Conservation (phyloP, 2,329 filamentous ascomycete species). For the Myriosclerotinia duriaeana region DNA sequence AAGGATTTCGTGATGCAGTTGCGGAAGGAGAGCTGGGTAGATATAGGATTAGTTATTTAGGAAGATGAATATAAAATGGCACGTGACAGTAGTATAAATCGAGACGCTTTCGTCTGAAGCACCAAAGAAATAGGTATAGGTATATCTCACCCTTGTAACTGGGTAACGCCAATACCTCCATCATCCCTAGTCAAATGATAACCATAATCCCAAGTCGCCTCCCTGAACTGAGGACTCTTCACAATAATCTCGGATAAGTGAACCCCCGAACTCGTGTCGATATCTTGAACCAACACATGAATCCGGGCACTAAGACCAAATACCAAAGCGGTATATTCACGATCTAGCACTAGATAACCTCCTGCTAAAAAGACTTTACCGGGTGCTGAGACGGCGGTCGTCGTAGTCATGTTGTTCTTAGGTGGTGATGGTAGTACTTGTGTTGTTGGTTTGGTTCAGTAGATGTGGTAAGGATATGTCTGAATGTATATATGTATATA, state of each 20-base stretch:
- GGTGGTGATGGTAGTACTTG: not conserved
- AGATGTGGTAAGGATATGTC: no score
- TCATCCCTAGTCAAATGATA: constrained; percentile 68
- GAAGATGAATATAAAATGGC: not conserved
- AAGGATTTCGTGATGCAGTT: constrained; percentile 63
- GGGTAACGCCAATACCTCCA: constrained; percentile 79
- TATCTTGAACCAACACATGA: constrained; percentile 60
- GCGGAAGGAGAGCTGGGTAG: constrained; percentile 24
- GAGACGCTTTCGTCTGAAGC: not conserved
- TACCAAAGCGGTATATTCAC: constrained; percentile 74
- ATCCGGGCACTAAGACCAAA: constrained; percentile 67
- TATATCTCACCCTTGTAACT: constrained; percentile 68
- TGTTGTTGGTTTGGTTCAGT: no score
- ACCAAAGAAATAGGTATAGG: constrained; percentile 9
- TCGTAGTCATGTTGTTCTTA: no score
- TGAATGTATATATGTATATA: no score
- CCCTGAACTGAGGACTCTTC: constrained; percentile 84
- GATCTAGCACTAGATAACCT: constrained; percentile 91
- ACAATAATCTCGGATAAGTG: constrained; percentile 75
- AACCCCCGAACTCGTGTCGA: constrained; percentile 61
- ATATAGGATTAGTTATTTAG: constrained; percentile 18
- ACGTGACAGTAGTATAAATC: constrained; percentile 22
- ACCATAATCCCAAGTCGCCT: constrained; percentile 85
- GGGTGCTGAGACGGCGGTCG: constrained; percentile 71
- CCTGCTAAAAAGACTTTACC: constrained; percentile 95